A percentile compares a stretch with the other conserved stretches of the same genome.
Evolutionary conservation across 805 yeast genomes (phyloP).

Genomic region (Zygoascus flipseniorum): DNA sequence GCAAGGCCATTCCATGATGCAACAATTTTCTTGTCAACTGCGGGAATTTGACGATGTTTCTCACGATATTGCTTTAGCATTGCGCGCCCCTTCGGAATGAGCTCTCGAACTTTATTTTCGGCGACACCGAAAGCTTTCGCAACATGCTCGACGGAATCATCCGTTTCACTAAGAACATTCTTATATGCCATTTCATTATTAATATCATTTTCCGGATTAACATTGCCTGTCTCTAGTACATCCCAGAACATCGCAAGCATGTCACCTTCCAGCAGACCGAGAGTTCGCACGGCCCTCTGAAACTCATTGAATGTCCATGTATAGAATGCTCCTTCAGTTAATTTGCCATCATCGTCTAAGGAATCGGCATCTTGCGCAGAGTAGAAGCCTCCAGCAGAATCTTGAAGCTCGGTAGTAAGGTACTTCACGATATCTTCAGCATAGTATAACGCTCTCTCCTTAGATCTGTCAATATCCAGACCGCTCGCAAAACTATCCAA

Average conservation of each 20-base stretch:
- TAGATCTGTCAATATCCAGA: conserved; percentile 3
- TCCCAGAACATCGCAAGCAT: conserved; percentile 30
- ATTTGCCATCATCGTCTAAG: conserved; percentile 14
- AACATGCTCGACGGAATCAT: conserved; percentile 6
- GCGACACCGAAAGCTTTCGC: conserved; percentile 29
- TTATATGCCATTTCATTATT: conserved; percentile 24
- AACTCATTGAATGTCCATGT: conserved; percentile 31
- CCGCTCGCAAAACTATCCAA: conserved; percentile 11
- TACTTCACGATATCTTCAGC: conserved; percentile 20
- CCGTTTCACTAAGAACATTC: conserved; percentile 27
- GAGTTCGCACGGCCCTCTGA: conserved; percentile 10
- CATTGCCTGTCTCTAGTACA: conserved; percentile 30
- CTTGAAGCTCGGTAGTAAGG: conserved; percentile 15
- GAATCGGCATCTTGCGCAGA: conserved; percentile 31
- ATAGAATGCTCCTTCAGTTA: conserved; percentile 28
- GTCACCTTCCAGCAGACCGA: conserved; percentile 22
- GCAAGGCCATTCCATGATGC: conserved; percentile 32
- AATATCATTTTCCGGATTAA: conserved; percentile 26
- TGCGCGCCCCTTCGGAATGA: conserved; percentile 20
- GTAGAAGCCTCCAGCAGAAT: conserved; percentile 21
- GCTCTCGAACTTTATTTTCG: conserved; percentile 13
- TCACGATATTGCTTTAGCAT: conserved; percentile 21
- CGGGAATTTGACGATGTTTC: conserved; percentile 19
- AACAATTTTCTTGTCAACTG: conserved; percentile 29
- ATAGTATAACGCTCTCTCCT: conserved; percentile 14